Base-by-base conservation (phyloP, 2,329 filamentous ascomycete genomes). In the Pyrenochaeta sp. region DNA sequence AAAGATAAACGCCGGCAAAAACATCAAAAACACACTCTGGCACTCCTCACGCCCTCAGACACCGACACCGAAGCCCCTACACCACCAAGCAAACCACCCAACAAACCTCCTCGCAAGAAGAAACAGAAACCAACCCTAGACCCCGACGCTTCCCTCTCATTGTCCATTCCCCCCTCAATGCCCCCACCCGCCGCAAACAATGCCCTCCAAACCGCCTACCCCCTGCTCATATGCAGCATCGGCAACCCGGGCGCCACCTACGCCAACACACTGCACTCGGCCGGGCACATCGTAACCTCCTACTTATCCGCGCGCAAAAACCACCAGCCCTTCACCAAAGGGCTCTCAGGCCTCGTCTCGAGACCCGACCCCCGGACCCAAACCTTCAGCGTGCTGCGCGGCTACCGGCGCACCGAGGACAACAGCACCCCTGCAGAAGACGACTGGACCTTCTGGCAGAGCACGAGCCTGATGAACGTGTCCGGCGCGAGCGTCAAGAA, bases 401-500 rank as follows among this genome's bases (percentile, higher is more conserved):
- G 64, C 6, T 67, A 55, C 35, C 52, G 34, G 3, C 50, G 48
- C 26, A 34, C 44, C 13, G 15, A 42, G 20, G 36, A 35, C 23
- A 28, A 41, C 6, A n/a, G 37, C 44, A 21, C 26, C 42, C 15
- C 31, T 51, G 4, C 36, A 6, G 64, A 67, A 23, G 62, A 74
- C 55, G 59, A 74, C 60, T 79, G 71, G 82, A 87, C 83, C 2
- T 77, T 95, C 11, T 85, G 89, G 72, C 86, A 94, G 67, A 90
- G 85, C 21, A 84, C 87, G 0, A 83, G 82, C 0, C 73, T 86
- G 22, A 97, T 99, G 94, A 99, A 97, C 67, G 75, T 87, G 4
- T 89, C 85, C 2, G 94, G 94, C 0, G 77, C 80, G 0, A 88
- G 86, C 47, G 81, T 96, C 0, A 75, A 81, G 3, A 77, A 77